Base-by-base conservation (phyloP, 2,329 filamentous ascomycete genomes). In the Diaporthe amygdali region DNA sequence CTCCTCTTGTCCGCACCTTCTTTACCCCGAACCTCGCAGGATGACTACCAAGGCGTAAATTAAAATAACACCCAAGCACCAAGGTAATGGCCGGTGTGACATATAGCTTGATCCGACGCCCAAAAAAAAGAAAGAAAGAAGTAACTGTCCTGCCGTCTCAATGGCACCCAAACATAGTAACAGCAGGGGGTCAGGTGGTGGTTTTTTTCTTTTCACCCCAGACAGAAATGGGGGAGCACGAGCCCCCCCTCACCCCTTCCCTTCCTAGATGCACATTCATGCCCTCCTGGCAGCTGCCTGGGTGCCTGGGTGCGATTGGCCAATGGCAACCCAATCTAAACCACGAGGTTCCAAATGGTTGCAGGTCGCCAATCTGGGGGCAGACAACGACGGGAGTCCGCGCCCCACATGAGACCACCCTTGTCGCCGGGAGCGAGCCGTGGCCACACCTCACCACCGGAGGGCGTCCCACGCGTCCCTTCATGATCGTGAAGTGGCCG, bases 251-350 rank as follows among this genome's bases (percentile, higher is more conserved):
- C n/a, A n/a, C n/a, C n/a, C n/a, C n/a, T n/a, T n/a, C n/a, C n/a
- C n/a, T n/a, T n/a, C n/a, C n/a, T n/a, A 25, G 10, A 25, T 12
- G 59, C 46, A 44, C 41, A 47, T 63, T 63, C 59, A 39, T 25
- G 41, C 7, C 49, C 47, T 37, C 15, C 41, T 30, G n/a, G 56
- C 27, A 46, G 44, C 30, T 51, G 32, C n/a, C 32, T 41, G 9
- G 20, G 27, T 22, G 39, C 37, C 17, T 17, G 61, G 14, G 52
- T 9, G 51, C 17, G 34, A 66, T 66, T 66, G 63, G 61, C 68
- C 68, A 70, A 56, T 70, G 25, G 39, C 56, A 66, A 46, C 51
- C 39, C 59, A 66, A 64, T 55, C 61, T 30, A 25, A 32, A 54
- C 68, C 68, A 70, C 61, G 68, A 70, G 68, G 68, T 55, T 20